Evolutionary conservation across 345 rosid species (phyloP).

Genomic region (Pseudoturritis turrita): DNA sequence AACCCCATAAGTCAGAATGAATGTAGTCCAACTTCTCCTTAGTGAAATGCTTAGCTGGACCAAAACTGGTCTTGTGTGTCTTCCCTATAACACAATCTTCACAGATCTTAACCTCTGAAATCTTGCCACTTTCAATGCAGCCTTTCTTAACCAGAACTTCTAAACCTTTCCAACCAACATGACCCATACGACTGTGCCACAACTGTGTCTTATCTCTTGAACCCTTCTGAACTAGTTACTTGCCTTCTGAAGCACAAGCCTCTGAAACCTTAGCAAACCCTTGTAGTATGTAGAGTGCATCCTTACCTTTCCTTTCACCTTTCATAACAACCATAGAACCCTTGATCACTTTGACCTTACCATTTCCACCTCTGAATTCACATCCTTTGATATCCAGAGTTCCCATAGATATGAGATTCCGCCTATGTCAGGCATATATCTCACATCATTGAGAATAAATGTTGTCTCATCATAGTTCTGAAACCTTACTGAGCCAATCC

Average conservation of each 20-base stretch:
- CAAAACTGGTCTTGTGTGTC: background rate
- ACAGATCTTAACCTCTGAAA: background rate
- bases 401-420: background rate
- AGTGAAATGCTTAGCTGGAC: background rate
- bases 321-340: background rate
- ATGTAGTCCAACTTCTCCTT: no score
- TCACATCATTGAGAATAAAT: background rate
- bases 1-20: no score
- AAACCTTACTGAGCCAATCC: background rate
- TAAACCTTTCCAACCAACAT: no score
- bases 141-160: no score
- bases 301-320: background rate
- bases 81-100: background rate
- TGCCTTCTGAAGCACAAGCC: no score
- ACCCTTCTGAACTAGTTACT: no score
- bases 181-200: no score
- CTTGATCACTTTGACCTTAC: no score
- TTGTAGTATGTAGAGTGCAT: background rate
- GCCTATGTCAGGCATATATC: background rate
- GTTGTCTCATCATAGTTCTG: background rate
- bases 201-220: no score
- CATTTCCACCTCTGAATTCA: background rate
- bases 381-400: background rate
- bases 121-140: no score
- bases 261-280: background rate